Evolutionary conservation across 306 rosid species (phyloP).

Genomic region (Vicia faba): DNA sequence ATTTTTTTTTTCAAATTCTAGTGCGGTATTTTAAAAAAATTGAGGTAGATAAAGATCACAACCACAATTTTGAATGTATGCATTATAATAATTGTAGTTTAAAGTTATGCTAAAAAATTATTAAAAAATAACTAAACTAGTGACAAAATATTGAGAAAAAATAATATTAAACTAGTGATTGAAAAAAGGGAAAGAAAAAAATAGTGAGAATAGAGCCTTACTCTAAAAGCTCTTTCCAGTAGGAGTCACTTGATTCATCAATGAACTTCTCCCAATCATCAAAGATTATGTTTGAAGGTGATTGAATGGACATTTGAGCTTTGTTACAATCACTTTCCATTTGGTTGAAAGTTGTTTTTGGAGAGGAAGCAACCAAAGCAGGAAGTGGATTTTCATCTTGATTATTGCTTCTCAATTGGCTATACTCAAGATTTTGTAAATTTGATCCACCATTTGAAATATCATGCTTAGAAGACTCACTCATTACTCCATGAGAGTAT

Average conservation of each 20-base stretch:
- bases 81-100: not conserved
- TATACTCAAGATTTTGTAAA: conserved; percentile 22
- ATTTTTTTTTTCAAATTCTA: too few species aligned
- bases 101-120: not conserved
- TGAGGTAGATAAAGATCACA: too few species aligned
- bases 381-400: conserved; percentile 50
- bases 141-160: not conserved
- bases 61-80: too few species aligned
- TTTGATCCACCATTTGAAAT: conserved; percentile 42
- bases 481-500: conserved; percentile 29
- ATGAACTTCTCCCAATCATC: conserved; percentile 76
- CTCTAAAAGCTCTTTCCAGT: conserved; percentile 87
- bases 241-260: conserved; percentile 58
- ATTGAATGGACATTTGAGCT: conserved; percentile 32
- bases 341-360: conserved; percentile 39
- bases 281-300: conserved; percentile 48
- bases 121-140: not conserved
- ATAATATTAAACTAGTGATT: not conserved
- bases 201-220: conserved; percentile 41
- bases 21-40: too few species aligned
- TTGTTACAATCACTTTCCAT: conserved; percentile 39
- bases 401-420: conserved; percentile 36
- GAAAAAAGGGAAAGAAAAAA: not conserved
- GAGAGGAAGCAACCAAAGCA: conserved; percentile 47
- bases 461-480: conserved; percentile 31